A percentile compares a stretch with the other conserved stretches of the same genome.
Conservation (phyloP, 1,139 yeast genomes). For the Scheffersomyces cryptocercus region DNA sequence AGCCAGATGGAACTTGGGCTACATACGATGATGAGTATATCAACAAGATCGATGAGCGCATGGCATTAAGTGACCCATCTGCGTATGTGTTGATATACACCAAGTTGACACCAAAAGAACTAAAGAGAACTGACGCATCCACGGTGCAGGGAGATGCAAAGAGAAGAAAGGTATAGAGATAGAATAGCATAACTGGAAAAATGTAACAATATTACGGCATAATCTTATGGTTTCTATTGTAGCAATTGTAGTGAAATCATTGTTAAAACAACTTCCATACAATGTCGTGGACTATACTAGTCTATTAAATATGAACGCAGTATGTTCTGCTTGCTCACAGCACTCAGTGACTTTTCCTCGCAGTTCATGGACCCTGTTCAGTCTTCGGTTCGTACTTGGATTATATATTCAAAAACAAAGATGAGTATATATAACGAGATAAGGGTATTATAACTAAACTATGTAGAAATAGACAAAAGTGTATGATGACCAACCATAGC, state of each 20-base stretch:
- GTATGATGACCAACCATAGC: too few relatives aligned
- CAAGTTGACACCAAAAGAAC: conserved; percentile 56
- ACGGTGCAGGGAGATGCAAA: conserved; percentile 2
- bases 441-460: background rate
- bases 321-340: too few relatives aligned
- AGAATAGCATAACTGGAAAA: conserved; percentile 2
- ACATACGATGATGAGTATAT: conserved; percentile 92
- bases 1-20: conserved; percentile 90
- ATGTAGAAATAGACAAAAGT: too few relatives aligned
- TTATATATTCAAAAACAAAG: background rate
- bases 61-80: conserved; percentile 77
- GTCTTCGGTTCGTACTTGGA: too few relatives aligned
- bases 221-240: background rate
- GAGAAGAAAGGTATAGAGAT: conserved; percentile 12
- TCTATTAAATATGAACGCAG: too few relatives aligned
- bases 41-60: conserved; percentile 68
- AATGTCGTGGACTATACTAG: too few relatives aligned
- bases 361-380: too few relatives aligned
- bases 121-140: conserved; percentile 6
- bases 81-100: conserved; percentile 90
- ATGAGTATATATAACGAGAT: background rate
- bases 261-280: too few relatives aligned
- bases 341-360: too few relatives aligned
- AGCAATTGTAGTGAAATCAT: background rate
- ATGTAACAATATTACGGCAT: background rate